These are phyloP conservation scores for Ramalina peruviana DNA, from an alignment of 495 filamentous ascomycete species.

Conservation along the genomic window DNA sequence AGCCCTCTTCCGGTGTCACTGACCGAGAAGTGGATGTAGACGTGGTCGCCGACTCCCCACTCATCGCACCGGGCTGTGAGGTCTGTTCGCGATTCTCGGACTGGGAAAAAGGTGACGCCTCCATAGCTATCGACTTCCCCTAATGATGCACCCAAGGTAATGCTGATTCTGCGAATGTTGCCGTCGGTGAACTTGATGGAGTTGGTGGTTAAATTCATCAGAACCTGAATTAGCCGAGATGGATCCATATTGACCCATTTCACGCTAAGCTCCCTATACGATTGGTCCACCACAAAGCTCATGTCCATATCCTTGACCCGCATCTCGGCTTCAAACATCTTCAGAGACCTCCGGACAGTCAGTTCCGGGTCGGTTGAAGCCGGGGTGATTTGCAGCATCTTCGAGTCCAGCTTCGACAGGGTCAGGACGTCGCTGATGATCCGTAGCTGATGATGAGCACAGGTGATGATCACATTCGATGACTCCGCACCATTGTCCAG, in stretches of 20 bases:
- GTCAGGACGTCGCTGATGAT: slow-evolving; percentile 72
- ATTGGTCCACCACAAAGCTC: slow-evolving; percentile 43
- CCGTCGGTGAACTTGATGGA: slow-evolving; percentile 63
- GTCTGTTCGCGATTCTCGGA: slow-evolving; percentile 32
- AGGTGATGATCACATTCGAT: slow-evolving; percentile 61
- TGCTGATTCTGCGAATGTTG: slow-evolving; percentile 43
- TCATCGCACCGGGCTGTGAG: slow-evolving; percentile 33
- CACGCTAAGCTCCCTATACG: slow-evolving; percentile 37
- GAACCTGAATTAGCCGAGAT: slow-evolving; percentile 54
- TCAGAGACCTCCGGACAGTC: slow-evolving; percentile 52
- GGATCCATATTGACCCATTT: slow-evolving; percentile 62
- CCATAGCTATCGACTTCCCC: slow-evolving; percentile 34
- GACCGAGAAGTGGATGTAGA: slow-evolving; percentile 62
- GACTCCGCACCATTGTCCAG: slow-evolving; percentile 50
- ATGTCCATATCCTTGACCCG: slow-evolving; percentile 53
- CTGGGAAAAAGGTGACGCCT: slow-evolving; percentile 39
- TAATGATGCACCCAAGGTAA: slow-evolving; percentile 54
- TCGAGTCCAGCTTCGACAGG: slow-evolving; percentile 71
- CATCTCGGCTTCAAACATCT: slow-evolving; percentile 61
- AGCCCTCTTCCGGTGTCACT: slow-evolving; percentile 69
- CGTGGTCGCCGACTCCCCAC: slow-evolving; percentile 54
- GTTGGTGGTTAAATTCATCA: slow-evolving; percentile 65
- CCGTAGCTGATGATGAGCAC: slow-evolving; percentile 63
- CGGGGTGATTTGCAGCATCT: slow-evolving; percentile 53
- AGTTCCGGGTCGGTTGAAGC: slow-evolving; percentile 50